Evolutionary conservation across 2,329 filamentous ascomycete species (phyloP), one percentile per base, ranked within the genome.

Genomic region (Pezicula carpinea): DNA sequence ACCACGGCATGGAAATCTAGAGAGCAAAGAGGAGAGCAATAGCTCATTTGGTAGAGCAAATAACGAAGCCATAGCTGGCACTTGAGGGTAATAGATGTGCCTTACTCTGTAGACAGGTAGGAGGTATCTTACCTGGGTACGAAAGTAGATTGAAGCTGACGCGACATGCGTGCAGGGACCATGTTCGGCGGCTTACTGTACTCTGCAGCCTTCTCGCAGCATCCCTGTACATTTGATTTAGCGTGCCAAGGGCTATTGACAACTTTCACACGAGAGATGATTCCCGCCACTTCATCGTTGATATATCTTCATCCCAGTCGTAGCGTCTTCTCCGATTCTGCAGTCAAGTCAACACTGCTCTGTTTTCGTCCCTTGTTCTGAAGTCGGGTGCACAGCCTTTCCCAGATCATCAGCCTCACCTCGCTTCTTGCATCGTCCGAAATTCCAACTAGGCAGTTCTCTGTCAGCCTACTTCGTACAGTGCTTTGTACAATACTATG

Each of bases 1-100:
- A 40, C 80, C 76, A 46, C 81, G 73, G 50, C 78, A 79, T 6
- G 79, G 80, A 51, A 78, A 83, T 15, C 56, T 65, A 39, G 73
- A 62, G 23, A 69, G 58, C 6, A 83, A 58, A 3, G 71, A 62
- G 2, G 71, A 63, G 6, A 76, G 60, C 6, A 77, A 54, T 31
- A 70, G 60, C 56, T 82, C 77, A 43, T 76, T 73, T 2, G 78
- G 78, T 13, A 78, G 67, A 48, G 69, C 61, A 58, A 81, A 80
- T 14, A 75, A 59, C 5, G 67, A 59, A 2, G 59, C 51, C 67
- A 71, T 71, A 19, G 14, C 26, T 8, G 6, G 26, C 6, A 17
- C 14, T 22, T 21, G n/a, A n/a, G n/a, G n/a, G n/a, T n/a, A n/a
- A n/a, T n/a, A n/a, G n/a, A n/a, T n/a, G n/a, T n/a, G n/a, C n/a